Evolutionary conservation across 495 filamentous ascomycete species (phyloP).

Genomic region (Daldinia vernicosa): DNA sequence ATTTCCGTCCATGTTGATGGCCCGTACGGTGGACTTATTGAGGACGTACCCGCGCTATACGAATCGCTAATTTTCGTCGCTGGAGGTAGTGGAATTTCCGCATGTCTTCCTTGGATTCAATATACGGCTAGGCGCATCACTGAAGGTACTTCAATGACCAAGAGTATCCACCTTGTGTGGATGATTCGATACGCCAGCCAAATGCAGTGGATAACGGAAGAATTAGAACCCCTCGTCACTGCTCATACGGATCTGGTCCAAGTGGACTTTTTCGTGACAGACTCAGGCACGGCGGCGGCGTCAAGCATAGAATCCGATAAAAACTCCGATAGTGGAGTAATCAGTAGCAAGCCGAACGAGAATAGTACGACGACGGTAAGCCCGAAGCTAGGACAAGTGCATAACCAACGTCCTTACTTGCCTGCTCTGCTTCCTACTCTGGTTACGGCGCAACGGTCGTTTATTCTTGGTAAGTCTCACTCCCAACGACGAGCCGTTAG

Average conservation of each 20-base stretch:
- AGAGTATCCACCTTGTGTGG: constrained; percentile 77
- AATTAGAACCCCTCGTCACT: constrained; percentile 21
- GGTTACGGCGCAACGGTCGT: constrained; percentile 20
- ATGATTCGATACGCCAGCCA: constrained; percentile 63
- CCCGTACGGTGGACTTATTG: constrained; percentile 80
- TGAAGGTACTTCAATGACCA: constrained; percentile 73
- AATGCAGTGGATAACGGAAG: constrained; percentile 37
- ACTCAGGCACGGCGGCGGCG: constrained; percentile 15
- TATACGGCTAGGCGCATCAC: constrained; percentile 76
- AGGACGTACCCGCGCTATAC: constrained; percentile 62
- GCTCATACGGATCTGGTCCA: constrained; percentile 31
- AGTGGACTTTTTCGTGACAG: constrained; percentile 29
- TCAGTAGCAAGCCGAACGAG: constrained; percentile 15
- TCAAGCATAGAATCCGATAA: constrained; percentile 25
- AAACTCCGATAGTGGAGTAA: constrained; percentile 10
- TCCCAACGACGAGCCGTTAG: not conserved
- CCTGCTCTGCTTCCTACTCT: constrained; percentile 24
- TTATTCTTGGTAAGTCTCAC: constrained; percentile 30
- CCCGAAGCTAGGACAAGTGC: constrained; percentile 30
- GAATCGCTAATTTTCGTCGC: constrained; percentile 79
- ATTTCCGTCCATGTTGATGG: constrained; percentile 77
- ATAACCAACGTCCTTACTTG: constrained; percentile 26
- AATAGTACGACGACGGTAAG: constrained; percentile 15
- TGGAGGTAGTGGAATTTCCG: constrained; percentile 80
- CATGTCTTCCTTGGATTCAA: constrained; percentile 74